A percentile compares a stretch with the other conserved stretches of the same genome.
Conservation (phyloP, 148 eudicot genomes). For the Rheum nobile region DNA sequence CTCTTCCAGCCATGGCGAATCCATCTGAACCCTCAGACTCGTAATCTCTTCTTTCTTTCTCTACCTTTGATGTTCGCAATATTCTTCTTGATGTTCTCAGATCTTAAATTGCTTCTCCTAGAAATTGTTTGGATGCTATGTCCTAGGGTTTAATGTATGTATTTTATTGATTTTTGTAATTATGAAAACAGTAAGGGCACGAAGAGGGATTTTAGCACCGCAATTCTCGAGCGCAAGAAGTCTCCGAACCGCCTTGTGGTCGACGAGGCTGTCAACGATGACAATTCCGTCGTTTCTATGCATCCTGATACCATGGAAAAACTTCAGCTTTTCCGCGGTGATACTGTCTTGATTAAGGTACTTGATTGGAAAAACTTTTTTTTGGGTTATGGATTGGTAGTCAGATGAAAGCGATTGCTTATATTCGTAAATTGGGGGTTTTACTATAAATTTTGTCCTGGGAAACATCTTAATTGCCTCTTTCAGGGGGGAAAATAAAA, state of each 20-base stretch:
- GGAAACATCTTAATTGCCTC: too few relatives aligned
- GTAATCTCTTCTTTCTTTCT: slow-evolving; percentile 28
- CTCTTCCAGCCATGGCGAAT: slow-evolving; percentile 24
- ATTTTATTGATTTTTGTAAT: background rate
- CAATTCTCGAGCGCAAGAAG: slow-evolving; percentile 73
- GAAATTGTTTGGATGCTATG: slow-evolving; percentile 4
- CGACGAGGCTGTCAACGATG: slow-evolving; percentile 74
- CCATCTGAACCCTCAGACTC: slow-evolving; percentile 62
- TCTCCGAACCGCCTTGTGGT: slow-evolving; percentile 66
- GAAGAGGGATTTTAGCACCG: slow-evolving; percentile 72
- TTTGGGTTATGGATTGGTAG: too few relatives aligned
- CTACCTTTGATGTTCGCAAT: background rate
- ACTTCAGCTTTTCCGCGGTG: slow-evolving; percentile 80
- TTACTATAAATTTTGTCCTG: too few relatives aligned
- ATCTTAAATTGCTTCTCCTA: background rate
- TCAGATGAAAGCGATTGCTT: too few relatives aligned
- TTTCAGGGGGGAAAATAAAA: too few relatives aligned
- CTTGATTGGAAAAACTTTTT: background rate
- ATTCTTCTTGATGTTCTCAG: background rate
- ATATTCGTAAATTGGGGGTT: too few relatives aligned
- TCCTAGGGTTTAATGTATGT: background rate
- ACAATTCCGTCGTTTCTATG: slow-evolving; percentile 65
- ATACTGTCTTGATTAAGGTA: slow-evolving; percentile 72
- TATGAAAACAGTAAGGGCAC: slow-evolving; percentile 44
- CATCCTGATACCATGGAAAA: slow-evolving; percentile 88